Base-by-base conservation (phyloP, 2,329 filamentous ascomycete species). In the Colletotrichum tabaci region DNA sequence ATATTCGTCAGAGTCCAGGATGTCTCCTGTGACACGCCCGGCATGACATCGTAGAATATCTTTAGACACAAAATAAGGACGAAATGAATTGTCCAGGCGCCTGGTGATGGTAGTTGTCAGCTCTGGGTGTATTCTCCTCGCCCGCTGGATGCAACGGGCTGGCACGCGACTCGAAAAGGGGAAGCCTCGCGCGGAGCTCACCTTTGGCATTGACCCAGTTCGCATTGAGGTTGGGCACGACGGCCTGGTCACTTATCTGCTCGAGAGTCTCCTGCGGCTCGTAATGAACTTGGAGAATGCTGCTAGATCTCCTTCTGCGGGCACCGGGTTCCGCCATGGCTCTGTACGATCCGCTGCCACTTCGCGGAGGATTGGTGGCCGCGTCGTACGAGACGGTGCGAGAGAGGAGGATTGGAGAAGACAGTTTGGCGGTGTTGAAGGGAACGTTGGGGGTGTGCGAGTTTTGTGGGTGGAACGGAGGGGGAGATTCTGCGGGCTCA, bases 151-250 rank as follows among this genome's bases (percentile, higher is more conserved):
- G 38, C 47, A 58, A 44, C 60, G 30, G 52, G 38, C 26, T 40
- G 62, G 53, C 63, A 64, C 56, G 52, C 57, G 63, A 40, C 55
- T 50, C 42, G n/a, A 49, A 58, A 60, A 64, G 5, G 30, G 56
- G 49, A 44, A 57, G 52, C 52, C 42, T 16, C 8, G 38, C 44
- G 67, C 64, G 67, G 62, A 35, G 56, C 89, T 84, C 86, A 98
- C 96, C 96, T 91, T 99, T 99, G 79, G 95, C 94, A 84, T 98
- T 98, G 76, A 98, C 97, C 96, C 96, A 99, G 85, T 98, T 94
- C 77, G 96, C 95, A 84, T 99, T 99, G 80, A 98, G 85, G 80
- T 99, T 99, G 63, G 96, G 96, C 77, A 98, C 87, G 47, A 94
- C 94, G 68, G 95, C 94, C 87, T 98, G 96, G 83, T 99, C 96